These are phyloP conservation scores for Botryotinia calthae DNA, from an alignment of 2,329 filamentous ascomycete genomes.

Conservation along the genomic window DNA sequence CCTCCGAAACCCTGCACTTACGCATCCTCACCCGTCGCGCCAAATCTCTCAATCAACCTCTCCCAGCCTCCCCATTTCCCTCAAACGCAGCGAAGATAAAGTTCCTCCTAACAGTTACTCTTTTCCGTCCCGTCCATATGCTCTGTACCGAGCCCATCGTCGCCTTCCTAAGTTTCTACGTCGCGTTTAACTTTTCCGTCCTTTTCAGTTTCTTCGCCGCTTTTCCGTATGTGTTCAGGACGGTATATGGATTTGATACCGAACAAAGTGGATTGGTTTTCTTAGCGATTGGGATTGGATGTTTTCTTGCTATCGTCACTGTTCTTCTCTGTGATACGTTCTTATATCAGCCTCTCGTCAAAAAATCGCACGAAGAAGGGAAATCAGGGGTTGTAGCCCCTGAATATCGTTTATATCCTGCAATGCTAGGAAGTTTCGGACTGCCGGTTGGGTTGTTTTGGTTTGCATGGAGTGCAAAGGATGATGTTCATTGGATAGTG, in stretches of 20 bases:
- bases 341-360: slow-evolving; percentile 40
- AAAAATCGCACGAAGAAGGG: slow-evolving; percentile 7
- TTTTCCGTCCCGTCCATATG: slow-evolving; percentile 41
- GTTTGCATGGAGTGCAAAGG: slow-evolving; percentile 56
- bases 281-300: slow-evolving; percentile 42
- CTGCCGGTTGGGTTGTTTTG: slow-evolving; percentile 53
- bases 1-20: slow-evolving; percentile 43
- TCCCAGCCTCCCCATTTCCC: slow-evolving; percentile 38
- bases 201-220: slow-evolving; percentile 44
- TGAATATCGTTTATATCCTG: slow-evolving; percentile 55
- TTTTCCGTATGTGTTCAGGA: slow-evolving; percentile 42
- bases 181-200: slow-evolving; percentile 37
- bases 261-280: slow-evolving; percentile 42
- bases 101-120: slow-evolving; percentile 39
- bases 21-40: slow-evolving; percentile 30
- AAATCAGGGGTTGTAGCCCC: slow-evolving; percentile 41
- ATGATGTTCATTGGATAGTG: slow-evolving; percentile 54
- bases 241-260: slow-evolving; percentile 40
- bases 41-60: slow-evolving; percentile 43
- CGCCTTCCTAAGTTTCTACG: slow-evolving; percentile 29
- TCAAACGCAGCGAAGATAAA: slow-evolving; percentile 38
- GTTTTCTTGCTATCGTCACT: slow-evolving; percentile 45
- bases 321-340: slow-evolving; percentile 44
- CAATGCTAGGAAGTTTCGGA: slow-evolving; percentile 57
- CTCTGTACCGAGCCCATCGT: slow-evolving; percentile 41